Evolutionary conservation across 352 stramenopile genomes (phyloP).

Genomic region (Globisporangium megalacanthum): DNA sequence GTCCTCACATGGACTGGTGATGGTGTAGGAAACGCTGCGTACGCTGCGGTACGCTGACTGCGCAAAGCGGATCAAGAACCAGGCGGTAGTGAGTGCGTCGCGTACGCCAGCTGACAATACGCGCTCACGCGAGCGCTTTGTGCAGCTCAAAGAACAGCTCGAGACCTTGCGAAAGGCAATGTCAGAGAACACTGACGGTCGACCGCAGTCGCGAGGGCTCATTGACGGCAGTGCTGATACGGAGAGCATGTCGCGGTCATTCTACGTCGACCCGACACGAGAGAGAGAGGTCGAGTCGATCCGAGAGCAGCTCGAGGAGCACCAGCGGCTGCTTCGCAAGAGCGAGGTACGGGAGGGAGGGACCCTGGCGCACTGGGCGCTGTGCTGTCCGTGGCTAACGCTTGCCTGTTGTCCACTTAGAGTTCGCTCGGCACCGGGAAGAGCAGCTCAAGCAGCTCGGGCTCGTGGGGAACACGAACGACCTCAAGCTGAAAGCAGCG

Average conservation of each 20-base stretch:
- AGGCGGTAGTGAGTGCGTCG: constrained; percentile 28
- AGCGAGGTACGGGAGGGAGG: constrained; percentile 41
- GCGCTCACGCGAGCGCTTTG: neutral
- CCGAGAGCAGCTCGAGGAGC: constrained; percentile 70
- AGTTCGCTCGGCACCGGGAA: constrained; percentile 73
- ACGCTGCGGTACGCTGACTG: constrained; percentile 89
- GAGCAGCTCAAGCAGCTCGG: constrained; percentile 71
- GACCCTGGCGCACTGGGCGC: too few relatives aligned
- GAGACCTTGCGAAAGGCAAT: constrained; percentile 63
- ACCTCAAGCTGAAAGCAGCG: constrained; percentile 52
- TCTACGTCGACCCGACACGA: constrained; percentile 35
- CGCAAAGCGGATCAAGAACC: constrained; percentile 92
- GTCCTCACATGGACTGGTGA: neutral
- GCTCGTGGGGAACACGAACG: constrained; percentile 47
- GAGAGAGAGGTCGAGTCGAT: constrained; percentile 57
- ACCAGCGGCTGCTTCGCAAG: constrained; percentile 66
- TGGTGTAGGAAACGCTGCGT: constrained; percentile 78
- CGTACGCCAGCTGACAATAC: neutral
- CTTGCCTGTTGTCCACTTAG: constrained; percentile 8
- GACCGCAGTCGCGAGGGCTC: constrained; percentile 44
- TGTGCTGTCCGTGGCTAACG: neutral
- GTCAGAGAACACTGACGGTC: constrained; percentile 52
- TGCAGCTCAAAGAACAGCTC: constrained; percentile 73
- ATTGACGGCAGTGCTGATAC: constrained; percentile 8
- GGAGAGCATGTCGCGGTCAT: constrained; percentile 16